These are phyloP conservation scores for Grifola frondosa DNA, from an alignment of 1,284 basidiomycete genomes.

Conservation along the genomic window DNA sequence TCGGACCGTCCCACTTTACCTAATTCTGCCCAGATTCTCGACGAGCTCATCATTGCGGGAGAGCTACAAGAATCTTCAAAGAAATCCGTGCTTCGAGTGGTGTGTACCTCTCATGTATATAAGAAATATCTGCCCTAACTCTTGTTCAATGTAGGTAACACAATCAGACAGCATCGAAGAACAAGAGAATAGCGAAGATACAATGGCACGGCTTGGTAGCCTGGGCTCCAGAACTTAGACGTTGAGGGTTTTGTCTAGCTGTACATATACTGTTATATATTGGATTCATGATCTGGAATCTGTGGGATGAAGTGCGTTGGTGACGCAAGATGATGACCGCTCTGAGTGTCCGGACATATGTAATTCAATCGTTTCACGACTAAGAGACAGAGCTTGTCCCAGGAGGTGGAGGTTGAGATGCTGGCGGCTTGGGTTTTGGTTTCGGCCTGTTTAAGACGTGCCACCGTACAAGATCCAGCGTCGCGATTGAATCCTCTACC, in stretches of 20 bases:
- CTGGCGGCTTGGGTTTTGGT: slow-evolving; percentile 32
- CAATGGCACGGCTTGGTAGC: slow-evolving; percentile 66
- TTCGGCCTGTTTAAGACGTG: slow-evolving; percentile 57
- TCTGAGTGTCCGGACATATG: too few species aligned
- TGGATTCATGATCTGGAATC: slow-evolving; percentile 1
- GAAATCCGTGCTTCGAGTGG: slow-evolving; percentile 91
- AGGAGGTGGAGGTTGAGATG: not conserved
- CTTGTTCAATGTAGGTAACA: slow-evolving; percentile 58
- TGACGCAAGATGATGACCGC: not conserved
- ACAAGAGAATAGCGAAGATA: slow-evolving; percentile 78
- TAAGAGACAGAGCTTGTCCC: too few species aligned
- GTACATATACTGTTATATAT: slow-evolving; percentile 14
- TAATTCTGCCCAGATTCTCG: slow-evolving; percentile 68
- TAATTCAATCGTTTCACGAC: too few species aligned
- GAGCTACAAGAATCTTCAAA: slow-evolving; percentile 99
- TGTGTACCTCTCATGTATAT: too few species aligned
- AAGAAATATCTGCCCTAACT: too few species aligned
- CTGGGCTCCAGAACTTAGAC: slow-evolving; percentile 29
- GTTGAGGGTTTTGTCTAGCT: slow-evolving; percentile 7
- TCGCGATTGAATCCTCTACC: slow-evolving; percentile 80
- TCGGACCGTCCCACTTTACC: slow-evolving; percentile 7
- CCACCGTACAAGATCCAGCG: slow-evolving; percentile 83
- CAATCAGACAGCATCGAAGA: slow-evolving; percentile 80
- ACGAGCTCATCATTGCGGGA: slow-evolving; percentile 97
- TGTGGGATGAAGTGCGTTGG: slow-evolving; percentile 1